Base-by-base conservation (phyloP, 805 yeast genomes). In the Ogataea philodendri region DNA sequence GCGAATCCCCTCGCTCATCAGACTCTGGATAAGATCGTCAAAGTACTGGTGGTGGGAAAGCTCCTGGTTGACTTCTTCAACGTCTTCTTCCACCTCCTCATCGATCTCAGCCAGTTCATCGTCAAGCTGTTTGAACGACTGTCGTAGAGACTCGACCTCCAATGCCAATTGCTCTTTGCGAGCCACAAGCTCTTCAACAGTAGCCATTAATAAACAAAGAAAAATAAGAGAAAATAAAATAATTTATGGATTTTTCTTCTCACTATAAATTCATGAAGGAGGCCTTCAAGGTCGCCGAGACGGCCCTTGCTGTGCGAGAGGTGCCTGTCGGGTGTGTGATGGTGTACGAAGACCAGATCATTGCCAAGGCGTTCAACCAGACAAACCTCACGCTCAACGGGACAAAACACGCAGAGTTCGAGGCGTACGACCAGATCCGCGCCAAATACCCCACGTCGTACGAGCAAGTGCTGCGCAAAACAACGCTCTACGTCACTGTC, bases 321-420 rank as follows among this genome's bases (percentile, higher is more conserved):
- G 89, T 86, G 0, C 96, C 96, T 0, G 94, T 87, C 1, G 88
- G 93, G 1, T 84, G 94, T 50, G 70, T 87, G 2, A 77, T 82
- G 49, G 88, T 74, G 3, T 46, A 59, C 48, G 41, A 69, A 20
- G 63, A 66, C 9, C 49, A 69, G 37, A 65, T 90, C 15, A 62
- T 90, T 7, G 84, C 87, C 14, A 67, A 69, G 35, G 96, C 97
- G 1, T 79, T 81, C 67, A 90, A 90, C 57, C 85, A 79, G 53
- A 90, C 97, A 7, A 90, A 90, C 53, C 69, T 78, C 15, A 79
- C 95, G 2, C 66, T 85, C 15, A 82, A 87, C 45, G 97, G 97
- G 1, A 85, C 90, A 2, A 71, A 84, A 26, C 98, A 90, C 58
- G 97, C 98, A 1, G 98, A 90, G 58, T 83, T 93, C 48, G 70